Percentiles rank a stretch among this genome's conserved stretches.
These are phyloP conservation scores for Themeda triandra DNA, from an alignment of 176 grass and related monocot species.

Conservation along the genomic window DNA sequence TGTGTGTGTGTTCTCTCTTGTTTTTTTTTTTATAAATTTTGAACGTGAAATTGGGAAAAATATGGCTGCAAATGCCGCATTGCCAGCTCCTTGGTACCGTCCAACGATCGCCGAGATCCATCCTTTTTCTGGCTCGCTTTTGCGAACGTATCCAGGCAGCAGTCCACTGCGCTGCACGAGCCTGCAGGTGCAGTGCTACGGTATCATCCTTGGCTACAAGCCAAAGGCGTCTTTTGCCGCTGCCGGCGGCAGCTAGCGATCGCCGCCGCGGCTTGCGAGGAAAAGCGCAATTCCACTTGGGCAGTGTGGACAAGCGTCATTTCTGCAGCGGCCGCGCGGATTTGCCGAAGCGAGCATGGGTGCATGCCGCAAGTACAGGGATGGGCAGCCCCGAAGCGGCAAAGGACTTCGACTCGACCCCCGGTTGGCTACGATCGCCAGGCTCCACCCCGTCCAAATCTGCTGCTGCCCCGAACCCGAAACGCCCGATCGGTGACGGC, in stretches of 20 bases:
- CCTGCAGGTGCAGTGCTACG: neutral
- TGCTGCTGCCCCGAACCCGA: neutral
- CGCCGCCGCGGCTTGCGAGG: too few relatives aligned
- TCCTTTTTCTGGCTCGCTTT: too few relatives aligned
- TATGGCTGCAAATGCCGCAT: too few relatives aligned
- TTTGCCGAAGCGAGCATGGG: neutral
- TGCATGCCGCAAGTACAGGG: neutral
- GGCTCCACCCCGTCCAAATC: neutral
- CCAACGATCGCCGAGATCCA: too few relatives aligned
- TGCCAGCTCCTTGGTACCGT: too few relatives aligned
- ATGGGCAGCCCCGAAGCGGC: neutral
- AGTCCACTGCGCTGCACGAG: too few relatives aligned
- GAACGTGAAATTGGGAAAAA: too few relatives aligned
- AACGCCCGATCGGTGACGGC: constrained; percentile 1
- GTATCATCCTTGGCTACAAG: neutral
- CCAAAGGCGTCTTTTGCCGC: neutral
- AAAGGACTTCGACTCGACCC: neutral
- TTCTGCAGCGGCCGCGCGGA: constrained; percentile 10
- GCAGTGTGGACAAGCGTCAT: neutral
- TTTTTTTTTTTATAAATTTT: too few relatives aligned
- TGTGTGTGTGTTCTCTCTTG: too few relatives aligned
- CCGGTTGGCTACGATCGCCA: neutral
- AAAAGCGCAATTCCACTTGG: neutral
- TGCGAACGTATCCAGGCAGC: too few relatives aligned
- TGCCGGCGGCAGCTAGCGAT: neutral